Evolutionary conservation across 331 rosid genomes (phyloP).

Genomic region (Malus hybrid): DNA sequence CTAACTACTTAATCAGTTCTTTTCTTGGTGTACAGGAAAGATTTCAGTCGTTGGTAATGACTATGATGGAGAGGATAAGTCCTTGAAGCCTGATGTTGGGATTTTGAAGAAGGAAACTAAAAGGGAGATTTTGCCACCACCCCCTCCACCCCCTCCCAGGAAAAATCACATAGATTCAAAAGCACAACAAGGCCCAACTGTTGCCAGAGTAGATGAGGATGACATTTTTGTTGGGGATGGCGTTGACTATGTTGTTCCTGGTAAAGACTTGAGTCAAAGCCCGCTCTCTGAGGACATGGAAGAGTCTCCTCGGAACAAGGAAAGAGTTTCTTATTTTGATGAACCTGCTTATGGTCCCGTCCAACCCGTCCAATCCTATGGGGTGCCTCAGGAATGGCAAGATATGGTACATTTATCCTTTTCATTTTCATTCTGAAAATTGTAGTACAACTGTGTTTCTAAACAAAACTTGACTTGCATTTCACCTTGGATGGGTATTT

Average conservation of each 20-base stretch:
- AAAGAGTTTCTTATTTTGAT: constrained; percentile 51
- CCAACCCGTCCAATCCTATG: constrained; percentile 39
- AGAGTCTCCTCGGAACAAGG: constrained; percentile 91
- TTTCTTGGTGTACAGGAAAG: constrained; percentile 41
- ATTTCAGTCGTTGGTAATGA: constrained; percentile 46
- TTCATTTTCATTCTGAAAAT: constrained; percentile 7
- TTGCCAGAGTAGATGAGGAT: constrained; percentile 73
- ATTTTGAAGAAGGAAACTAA: constrained; percentile 46
- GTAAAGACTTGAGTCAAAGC: constrained; percentile 72
- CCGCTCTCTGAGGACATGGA: constrained; percentile 97
- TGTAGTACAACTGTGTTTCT: neutral
- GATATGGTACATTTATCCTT: constrained; percentile 57
- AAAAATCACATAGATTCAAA: constrained; percentile 45
- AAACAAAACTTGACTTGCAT: neutral
- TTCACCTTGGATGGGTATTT: neutral
- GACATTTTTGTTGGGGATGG: constrained; percentile 95
- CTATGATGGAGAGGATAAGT: constrained; percentile 58
- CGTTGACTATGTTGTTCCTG: constrained; percentile 69
- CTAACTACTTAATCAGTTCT: neutral
- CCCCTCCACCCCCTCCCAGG: constrained; percentile 79
- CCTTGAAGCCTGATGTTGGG: constrained; percentile 43
- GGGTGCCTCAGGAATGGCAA: constrained; percentile 74
- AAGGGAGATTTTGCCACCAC: constrained; percentile 59
- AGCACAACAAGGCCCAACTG: constrained; percentile 65
- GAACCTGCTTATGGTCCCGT: constrained; percentile 93